Percentiles rank a stretch among this genome's conserved stretches.
Conservation (phyloP, 352 stramenopile genomes). For the Phytophthora hybrid region DNA sequence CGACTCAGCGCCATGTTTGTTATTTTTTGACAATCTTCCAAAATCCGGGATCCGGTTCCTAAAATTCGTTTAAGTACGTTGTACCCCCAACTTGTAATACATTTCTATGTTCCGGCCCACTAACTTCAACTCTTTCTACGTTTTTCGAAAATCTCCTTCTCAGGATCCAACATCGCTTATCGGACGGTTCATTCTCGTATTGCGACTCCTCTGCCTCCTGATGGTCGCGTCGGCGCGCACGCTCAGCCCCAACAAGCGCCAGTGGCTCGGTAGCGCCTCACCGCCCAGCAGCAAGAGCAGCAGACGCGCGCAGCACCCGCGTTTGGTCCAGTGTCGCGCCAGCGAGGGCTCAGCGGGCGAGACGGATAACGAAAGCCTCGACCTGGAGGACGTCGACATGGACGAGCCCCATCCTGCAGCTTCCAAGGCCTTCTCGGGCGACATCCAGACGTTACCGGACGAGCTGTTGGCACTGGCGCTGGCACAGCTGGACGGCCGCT, state of each 20-base stretch:
- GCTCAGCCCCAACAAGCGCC: constrained; percentile 56
- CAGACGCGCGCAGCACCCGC: constrained; percentile 29
- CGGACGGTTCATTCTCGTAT: not conserved
- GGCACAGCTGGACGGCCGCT: constrained; percentile 59
- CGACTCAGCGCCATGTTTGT: not conserved
- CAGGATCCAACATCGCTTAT: not conserved
- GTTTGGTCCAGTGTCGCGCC: constrained; percentile 44
- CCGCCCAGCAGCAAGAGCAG: constrained; percentile 22
- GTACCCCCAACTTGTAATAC: not conserved
- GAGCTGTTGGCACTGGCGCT: constrained; percentile 64
- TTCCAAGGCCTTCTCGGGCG: not conserved
- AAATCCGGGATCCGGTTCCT: not conserved
- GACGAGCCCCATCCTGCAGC: not conserved
- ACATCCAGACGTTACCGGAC: constrained; percentile 55
- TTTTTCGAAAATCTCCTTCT: not conserved
- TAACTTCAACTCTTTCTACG: constrained; percentile 33
- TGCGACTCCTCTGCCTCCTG: not conserved
- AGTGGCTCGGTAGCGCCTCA: constrained; percentile 40
- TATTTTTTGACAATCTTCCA: not conserved
- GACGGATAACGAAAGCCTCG: constrained; percentile 47
- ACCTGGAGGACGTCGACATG: constrained; percentile 37
- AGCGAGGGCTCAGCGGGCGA: constrained; percentile 40
- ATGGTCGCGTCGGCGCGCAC: constrained; percentile 23
- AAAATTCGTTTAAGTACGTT: not conserved
- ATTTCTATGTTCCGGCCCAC: no score